Evolutionary conservation across 1,284 basidiomycete species (phyloP), one percentile per base, ranked within the genome.

Genomic region (Agaricales sp.): DNA sequence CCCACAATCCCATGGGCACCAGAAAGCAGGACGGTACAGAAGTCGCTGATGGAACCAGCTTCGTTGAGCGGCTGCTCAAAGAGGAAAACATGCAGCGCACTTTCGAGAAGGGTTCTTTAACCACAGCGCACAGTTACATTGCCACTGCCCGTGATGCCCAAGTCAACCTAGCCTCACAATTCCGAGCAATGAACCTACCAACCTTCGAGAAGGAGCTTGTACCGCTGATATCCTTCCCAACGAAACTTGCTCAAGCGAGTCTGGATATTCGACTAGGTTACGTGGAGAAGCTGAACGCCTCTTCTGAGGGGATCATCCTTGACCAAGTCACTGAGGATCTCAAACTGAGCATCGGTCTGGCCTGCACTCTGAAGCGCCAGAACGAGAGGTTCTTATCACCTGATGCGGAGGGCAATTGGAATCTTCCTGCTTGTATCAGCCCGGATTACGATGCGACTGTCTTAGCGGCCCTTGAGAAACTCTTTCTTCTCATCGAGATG

Each of bases 241-340:
- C 92, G 8, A 85, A 89, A 57, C 83, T 99, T 45, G 90, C 94
- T 22, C 89, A 97, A 61, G 94, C 94, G 46, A 86, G 87, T 43
- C 74, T 99, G 50, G 87, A 86, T 47, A 82, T 95, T 22, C 87
- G 93, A 37, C 77, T 99, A 24, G 88, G 92, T 53, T 96, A 95
- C 53, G 91, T 92, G 3, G 80, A 84, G 60, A 92, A 92, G 59
- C 77, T 99, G 52, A 82, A 81, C 58, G 91, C 96, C 55, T 16
- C 13, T 11, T 93, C 92, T 20, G 81, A 92, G 59, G 74, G 90
- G 49, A 76, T 96, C 54, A 90, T 97, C 52, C 88, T 99, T 56
- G 92, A 99, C 65, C 94, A 98, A 63, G 88, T 97, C 71, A 87
- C 87, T 14, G 93, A 95, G 58, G 94, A 97, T 62, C 75, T 99